These are phyloP conservation scores for Hymenoscyphus occultus DNA, from an alignment of 2,329 filamentous ascomycete genomes.

Conservation along the genomic window DNA sequence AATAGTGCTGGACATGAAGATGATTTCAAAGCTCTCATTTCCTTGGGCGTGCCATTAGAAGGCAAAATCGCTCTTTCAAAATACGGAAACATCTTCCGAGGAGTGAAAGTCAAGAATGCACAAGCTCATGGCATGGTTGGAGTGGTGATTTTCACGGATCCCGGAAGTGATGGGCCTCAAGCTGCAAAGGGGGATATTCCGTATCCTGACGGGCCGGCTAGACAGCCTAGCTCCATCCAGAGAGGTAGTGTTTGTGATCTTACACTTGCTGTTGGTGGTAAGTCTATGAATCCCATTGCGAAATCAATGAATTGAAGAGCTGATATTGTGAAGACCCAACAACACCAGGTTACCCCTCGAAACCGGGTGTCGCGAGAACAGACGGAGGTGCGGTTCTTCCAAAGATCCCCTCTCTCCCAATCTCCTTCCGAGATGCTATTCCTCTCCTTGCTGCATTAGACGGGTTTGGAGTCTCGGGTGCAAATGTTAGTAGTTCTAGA, in stretches of 20 bases:
- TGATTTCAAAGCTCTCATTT: conserved; percentile 24
- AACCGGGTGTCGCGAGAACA: conserved; percentile 71
- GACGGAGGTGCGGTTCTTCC: conserved; percentile 67
- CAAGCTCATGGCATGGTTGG: conserved; percentile 84
- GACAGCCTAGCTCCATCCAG: conserved; percentile 71
- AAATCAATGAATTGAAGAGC: not conserved
- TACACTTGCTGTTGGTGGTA: conserved; percentile 56
- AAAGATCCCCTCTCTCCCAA: conserved; percentile 76
- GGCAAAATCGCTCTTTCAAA: conserved; percentile 83
- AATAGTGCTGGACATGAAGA: not conserved
- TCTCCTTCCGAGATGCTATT: conserved; percentile 79
- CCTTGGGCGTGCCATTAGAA: conserved; percentile 67
- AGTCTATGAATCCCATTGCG: not conserved
- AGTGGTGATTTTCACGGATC: conserved; percentile 79
- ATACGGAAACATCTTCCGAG: conserved; percentile 80
- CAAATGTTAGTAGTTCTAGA: conserved; percentile 53
- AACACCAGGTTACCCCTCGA: conserved; percentile 86
- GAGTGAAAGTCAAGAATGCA: conserved; percentile 84
- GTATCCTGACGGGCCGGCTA: conserved; percentile 65
- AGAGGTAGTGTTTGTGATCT: conserved; percentile 79
- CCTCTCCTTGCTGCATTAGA: conserved; percentile 83
- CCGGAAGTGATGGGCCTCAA: conserved; percentile 70
- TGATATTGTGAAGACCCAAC: conserved; percentile 57
- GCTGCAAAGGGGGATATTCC: conserved; percentile 4
- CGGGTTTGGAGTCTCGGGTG: conserved; percentile 64